A percentile compares a stretch with the other conserved stretches of the same genome.
These are phyloP conservation scores for Mucor circinelloides DNA, from an alignment of 371 early-diverging fungal genomes.

Conservation along the genomic window DNA sequence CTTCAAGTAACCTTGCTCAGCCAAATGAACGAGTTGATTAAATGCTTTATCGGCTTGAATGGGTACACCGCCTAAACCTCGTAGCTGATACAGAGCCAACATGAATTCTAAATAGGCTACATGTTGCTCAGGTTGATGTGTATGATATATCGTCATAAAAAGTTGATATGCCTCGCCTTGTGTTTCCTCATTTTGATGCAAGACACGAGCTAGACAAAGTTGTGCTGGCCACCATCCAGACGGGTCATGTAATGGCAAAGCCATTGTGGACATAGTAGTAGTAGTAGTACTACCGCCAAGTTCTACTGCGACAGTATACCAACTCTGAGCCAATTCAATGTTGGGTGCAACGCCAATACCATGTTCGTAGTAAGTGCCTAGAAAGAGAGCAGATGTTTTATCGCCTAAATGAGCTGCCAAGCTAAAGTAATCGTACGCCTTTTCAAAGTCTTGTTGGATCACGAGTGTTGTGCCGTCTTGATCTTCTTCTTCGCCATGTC, in stretches of 20 bases:
- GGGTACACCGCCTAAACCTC: conserved; percentile 37
- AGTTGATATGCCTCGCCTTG: conserved; percentile 26
- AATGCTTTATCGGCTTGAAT: conserved; percentile 24
- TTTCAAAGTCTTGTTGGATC: conserved; percentile 32
- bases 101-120: conserved; percentile 24
- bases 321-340: conserved; percentile 21
- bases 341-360: conserved; percentile 35
- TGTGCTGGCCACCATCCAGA: conserved; percentile 42
- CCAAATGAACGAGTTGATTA: conserved; percentile 21
- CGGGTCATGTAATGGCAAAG: conserved; percentile 10
- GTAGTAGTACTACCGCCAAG: not conserved
- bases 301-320: conserved; percentile 35
- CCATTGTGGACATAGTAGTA: not conserved
- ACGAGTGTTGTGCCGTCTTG: not conserved
- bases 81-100: conserved; percentile 34
- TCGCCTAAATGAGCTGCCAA: conserved; percentile 39
- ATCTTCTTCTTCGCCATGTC: conserved; percentile 8
- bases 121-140: conserved; percentile 20
- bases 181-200: conserved; percentile 27
- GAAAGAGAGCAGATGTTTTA: conserved; percentile 35
- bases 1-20: conserved; percentile 30
- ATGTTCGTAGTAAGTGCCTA: conserved; percentile 41
- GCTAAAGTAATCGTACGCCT: conserved; percentile 36
- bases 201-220: conserved; percentile 38
- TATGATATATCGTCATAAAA: conserved; percentile 20